Percentiles rank a stretch among this genome's conserved stretches.
phyloP scores from a whole-genome alignment of 1,139 yeast genomes.

The Blastobotrys aristatus region DNA sequence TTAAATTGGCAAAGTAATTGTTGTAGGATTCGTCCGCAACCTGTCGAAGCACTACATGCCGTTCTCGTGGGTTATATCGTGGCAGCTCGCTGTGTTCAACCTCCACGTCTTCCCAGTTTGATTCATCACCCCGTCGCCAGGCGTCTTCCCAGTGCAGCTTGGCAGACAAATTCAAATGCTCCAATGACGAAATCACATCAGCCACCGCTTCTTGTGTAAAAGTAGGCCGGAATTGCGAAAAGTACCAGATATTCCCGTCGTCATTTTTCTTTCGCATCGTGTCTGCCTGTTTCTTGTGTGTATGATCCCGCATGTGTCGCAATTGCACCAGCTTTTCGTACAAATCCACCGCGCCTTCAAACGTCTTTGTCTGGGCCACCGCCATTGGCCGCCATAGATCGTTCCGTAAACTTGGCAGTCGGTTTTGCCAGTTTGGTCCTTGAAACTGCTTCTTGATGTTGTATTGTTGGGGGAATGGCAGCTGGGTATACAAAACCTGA shows the following conservation, averaged over 20 bases:
- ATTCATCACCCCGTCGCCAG: constrained; percentile 79
- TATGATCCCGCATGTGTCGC: constrained; percentile 64
- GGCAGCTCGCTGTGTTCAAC: constrained; percentile 60
- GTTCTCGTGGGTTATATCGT: constrained; percentile 58
- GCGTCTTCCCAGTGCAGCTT: constrained; percentile 73
- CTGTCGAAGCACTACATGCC: constrained; percentile 56
- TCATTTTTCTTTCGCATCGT: constrained; percentile 65
- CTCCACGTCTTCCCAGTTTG: constrained; percentile 48
- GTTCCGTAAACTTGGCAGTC: constrained; percentile 66
- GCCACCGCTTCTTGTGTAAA: constrained; percentile 90
- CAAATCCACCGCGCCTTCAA: constrained; percentile 66
- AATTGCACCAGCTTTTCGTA: constrained; percentile 71
- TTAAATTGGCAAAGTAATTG: constrained; percentile 8
- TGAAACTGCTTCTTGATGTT: constrained; percentile 62
- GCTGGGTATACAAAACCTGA: constrained; percentile 83
- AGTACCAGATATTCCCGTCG: constrained; percentile 73
- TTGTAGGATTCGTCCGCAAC: constrained; percentile 36
- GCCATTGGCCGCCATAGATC: constrained; percentile 93
- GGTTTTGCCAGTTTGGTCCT: constrained; percentile 85
- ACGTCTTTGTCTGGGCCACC: constrained; percentile 63
- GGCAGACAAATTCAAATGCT: constrained; percentile 38
- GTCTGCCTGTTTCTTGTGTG: constrained; percentile 55
- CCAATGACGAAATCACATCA: constrained; percentile 68
- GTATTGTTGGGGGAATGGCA: constrained; percentile 54
- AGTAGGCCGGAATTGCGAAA: constrained; percentile 78